Evolutionary conservation across 176 grass and related monocot species (phyloP).

Genomic region (Lolium multiflorum): DNA sequence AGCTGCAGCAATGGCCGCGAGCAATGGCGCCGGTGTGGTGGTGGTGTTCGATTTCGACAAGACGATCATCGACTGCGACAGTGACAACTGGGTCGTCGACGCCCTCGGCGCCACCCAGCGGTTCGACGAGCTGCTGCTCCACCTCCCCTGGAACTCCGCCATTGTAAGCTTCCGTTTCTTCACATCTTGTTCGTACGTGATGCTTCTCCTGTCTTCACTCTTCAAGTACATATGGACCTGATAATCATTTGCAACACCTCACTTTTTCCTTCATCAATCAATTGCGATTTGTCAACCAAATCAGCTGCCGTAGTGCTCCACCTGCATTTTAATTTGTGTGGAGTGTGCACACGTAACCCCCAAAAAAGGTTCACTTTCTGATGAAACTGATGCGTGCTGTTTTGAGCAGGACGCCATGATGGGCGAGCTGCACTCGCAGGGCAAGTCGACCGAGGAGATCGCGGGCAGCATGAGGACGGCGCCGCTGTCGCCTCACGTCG

Average conservation of each 20-base stretch:
- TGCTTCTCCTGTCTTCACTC: neutral
- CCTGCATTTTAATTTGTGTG: neutral
- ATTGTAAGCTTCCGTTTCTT: constrained; percentile 48
- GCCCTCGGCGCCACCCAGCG: constrained; percentile 62
- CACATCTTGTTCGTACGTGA: neutral
- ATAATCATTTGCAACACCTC: neutral
- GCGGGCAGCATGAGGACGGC: constrained; percentile 39
- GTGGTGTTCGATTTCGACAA: constrained; percentile 95
- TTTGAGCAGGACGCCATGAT: constrained; percentile 66
- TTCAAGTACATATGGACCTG: neutral
- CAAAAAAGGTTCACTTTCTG: neutral
- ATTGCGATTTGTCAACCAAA: neutral
- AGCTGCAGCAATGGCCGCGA: constrained; percentile 37
- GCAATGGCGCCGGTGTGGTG: constrained; percentile 48
- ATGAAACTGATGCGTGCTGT: neutral
- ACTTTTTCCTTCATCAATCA: neutral
- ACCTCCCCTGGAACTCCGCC: constrained; percentile 75
- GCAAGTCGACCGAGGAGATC: constrained; percentile 61
- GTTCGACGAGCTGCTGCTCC: constrained; percentile 65
- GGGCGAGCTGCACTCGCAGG: constrained; percentile 71
- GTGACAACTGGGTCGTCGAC: constrained; percentile 88
- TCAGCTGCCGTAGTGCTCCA: neutral
- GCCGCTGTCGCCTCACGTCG: constrained; percentile 57
- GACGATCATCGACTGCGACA: constrained; percentile 94
- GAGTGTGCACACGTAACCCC: neutral